Conservation (phyloP, 106 monocot genomes). For the Dendrobium chrysotoxum region DNA sequence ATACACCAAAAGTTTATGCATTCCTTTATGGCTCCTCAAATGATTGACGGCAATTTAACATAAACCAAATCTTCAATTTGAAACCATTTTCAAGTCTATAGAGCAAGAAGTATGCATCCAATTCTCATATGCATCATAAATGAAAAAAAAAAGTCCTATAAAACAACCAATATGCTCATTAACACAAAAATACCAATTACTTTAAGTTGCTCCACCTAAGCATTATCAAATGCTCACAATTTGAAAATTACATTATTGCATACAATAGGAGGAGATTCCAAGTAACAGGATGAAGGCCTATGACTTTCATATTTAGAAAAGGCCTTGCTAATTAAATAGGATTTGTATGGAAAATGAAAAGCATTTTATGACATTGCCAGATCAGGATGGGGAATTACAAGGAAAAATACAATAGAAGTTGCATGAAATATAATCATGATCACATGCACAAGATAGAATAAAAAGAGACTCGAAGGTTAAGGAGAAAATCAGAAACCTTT, state of each 20-base stretch:
- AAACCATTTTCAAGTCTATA: too few relatives aligned
- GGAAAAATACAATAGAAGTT: neutral
- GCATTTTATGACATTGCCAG: neutral
- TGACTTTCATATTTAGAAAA: neutral
- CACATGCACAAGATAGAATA: neutral
- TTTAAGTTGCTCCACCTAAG: neutral
- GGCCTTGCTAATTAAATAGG: neutral
- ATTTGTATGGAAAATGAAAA: neutral
- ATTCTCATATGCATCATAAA: too few relatives aligned
- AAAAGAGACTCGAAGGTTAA: neutral
- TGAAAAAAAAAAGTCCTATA: too few relatives aligned
- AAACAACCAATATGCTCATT: neutral
- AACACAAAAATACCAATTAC: neutral
- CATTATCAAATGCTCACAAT: neutral
- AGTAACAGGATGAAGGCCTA: neutral
- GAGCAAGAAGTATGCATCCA: too few relatives aligned
- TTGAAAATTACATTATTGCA: neutral
- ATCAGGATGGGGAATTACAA: neutral
- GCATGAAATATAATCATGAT: neutral
- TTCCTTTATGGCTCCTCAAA: too few relatives aligned
- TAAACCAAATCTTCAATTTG: too few relatives aligned
- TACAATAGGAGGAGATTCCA: neutral
- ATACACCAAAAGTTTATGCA: too few relatives aligned
- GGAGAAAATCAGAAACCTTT: conserved; percentile 18
- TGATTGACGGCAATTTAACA: too few relatives aligned